Evolutionary conservation across 352 stramenopile species (phyloP), one percentile per base, ranked within the genome.

Genomic region (Phytophthora aleatoria): DNA sequence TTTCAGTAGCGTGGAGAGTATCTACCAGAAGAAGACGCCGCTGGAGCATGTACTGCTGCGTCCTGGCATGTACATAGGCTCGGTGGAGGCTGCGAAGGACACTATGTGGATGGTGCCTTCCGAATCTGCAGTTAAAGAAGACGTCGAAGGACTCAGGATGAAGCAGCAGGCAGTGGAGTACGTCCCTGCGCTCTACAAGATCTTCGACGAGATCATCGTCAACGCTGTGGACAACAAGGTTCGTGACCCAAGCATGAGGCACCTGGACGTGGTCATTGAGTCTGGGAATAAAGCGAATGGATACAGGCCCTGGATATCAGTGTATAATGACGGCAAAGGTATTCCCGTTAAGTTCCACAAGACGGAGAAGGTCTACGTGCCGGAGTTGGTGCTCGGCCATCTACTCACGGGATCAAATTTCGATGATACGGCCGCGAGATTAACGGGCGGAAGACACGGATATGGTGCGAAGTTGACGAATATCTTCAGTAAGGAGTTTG

Each of bases 121-220:
- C 7, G 70, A 73, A 15, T 50, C 49, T 53, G 16, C 15, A 33
- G 42, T 42, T 24, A 60, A 63, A 26, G 53, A 76, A 7, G 67
- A 79, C 20, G 68, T 57, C 26, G 64, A 39, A 50, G 55, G 38
- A 55, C 60, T 78, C 38, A 66, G 72, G 48, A 94, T 95, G 86
- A 82, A 83, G 51, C 86, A 91, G 50, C 77, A 90, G 36, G 61
- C 71, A 13, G 82, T 96, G 15, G 82, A 94, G 69, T 95, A 90
- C 51, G 83, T 93, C 11, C 84, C 85, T 7, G 89, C 89, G 36
- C 78, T 99, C 45, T 99, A 97, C 90, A 99, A 99, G 76, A 99
- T 99, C 69, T 99, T 99, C 67, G 97, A 99, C 74, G 97, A 99
- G 83, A 99, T 99, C 76, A 92, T 99, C 39, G 97, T 99, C 16